Conservation (phyloP, 805 yeast species). For the Kluyveromyces dobzhanskii region DNA sequence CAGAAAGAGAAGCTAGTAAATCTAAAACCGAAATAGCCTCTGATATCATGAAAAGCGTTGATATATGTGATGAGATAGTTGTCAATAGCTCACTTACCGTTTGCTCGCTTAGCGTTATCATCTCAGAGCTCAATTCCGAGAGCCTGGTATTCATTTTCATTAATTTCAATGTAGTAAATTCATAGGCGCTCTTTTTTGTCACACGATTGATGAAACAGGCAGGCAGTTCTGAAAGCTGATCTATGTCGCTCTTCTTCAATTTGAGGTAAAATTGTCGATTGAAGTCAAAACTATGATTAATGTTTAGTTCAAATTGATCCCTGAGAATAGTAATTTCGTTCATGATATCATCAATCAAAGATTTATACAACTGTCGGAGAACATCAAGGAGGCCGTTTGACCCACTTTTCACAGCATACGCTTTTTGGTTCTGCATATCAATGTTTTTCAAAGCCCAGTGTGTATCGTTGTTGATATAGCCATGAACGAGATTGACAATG, state of each 20-base stretch:
- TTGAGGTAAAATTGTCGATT: conserved; percentile 33
- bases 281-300: conserved; percentile 31
- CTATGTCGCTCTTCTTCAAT: conserved; percentile 16
- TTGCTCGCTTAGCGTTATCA: conserved; percentile 35
- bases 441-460: conserved; percentile 33
- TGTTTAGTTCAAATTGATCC: conserved; percentile 14
- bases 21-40: conserved; percentile 39
- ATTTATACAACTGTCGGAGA: conserved; percentile 35
- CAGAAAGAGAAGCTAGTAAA: conserved; percentile 30
- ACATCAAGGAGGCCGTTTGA: conserved; percentile 39
- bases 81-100: conserved; percentile 27
- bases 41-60: conserved; percentile 33
- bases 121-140: conserved; percentile 34
- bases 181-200: conserved; percentile 27
- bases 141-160: conserved; percentile 35
- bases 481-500: conserved; percentile 23
- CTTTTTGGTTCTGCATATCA: conserved; percentile 36
- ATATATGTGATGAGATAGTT: conserved; percentile 23
- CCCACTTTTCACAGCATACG: conserved; percentile 38
- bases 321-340: conserved; percentile 20
- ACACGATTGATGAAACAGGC: conserved; percentile 28
- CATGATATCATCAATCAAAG: conserved; percentile 31
- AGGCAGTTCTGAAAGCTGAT: conserved; percentile 21
- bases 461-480: conserved; percentile 35
- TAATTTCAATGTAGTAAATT: conserved; percentile 34